These are phyloP conservation scores for Primulina eburnea DNA, from an alignment of 257 asterid genomes.

Conservation along the genomic window DNA sequence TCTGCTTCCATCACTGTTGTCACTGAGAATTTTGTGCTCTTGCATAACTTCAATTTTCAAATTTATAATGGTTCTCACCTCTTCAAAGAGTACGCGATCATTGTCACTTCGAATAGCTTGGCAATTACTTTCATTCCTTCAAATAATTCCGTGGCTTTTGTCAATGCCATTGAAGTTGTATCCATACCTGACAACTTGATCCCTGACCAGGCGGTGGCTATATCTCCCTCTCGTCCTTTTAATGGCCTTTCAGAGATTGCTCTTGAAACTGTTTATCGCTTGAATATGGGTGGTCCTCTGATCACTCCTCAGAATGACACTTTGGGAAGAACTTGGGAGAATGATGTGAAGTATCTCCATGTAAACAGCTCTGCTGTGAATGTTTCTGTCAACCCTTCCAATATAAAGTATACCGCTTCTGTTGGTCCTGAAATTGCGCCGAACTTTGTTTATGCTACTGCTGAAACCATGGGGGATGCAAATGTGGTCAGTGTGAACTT, in stretches of 20 bases:
- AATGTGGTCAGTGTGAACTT: constrained; percentile 52
- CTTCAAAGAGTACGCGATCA: constrained; percentile 57
- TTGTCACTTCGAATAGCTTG: constrained; percentile 55
- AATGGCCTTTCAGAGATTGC: constrained; percentile 50
- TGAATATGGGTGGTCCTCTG: constrained; percentile 76
- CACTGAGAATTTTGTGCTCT: constrained; percentile 56
- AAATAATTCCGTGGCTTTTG: constrained; percentile 50
- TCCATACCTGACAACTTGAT: constrained; percentile 58
- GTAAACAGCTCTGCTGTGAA: constrained; percentile 58
- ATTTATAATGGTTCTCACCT: constrained; percentile 43
- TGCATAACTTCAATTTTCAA: constrained; percentile 56
- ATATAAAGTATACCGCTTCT: constrained; percentile 41
- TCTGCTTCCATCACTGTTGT: constrained; percentile 59
- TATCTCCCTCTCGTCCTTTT: constrained; percentile 37
- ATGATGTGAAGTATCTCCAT: constrained; percentile 64
- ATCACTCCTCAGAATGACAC: constrained; percentile 66
- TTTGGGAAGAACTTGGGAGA: constrained; percentile 72
- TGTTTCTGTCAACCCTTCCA: constrained; percentile 48
- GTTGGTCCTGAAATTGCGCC: constrained; percentile 66
- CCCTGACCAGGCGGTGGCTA: constrained; percentile 42
- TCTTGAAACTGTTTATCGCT: constrained; percentile 56
- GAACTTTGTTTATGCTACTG: constrained; percentile 64
- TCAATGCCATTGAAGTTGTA: constrained; percentile 69
- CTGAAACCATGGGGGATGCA: constrained; percentile 72
- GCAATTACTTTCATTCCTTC: constrained; percentile 52